Evolutionary conservation across 2,329 filamentous ascomycete species (phyloP).

Genomic region (Curvularia verruculosa): DNA sequence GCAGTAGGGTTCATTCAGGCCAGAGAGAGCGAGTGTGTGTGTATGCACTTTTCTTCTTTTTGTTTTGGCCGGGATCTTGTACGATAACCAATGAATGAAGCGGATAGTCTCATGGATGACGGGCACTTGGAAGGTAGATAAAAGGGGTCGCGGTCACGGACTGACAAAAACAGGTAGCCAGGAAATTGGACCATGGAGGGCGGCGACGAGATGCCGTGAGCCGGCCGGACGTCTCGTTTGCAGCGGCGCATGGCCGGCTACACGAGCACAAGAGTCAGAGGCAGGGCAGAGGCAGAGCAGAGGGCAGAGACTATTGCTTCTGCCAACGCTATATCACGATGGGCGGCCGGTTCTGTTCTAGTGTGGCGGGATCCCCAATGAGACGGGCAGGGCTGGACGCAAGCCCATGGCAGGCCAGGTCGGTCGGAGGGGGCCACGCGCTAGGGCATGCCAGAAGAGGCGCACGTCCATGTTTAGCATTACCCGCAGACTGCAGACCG

Average conservation of each 20-base stretch:
- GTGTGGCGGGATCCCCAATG: slow-evolving; percentile 2
- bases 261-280: background rate
- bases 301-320: background rate
- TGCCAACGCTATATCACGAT: slow-evolving; percentile 5
- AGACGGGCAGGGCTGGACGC: slow-evolving; percentile 10
- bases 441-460: slow-evolving; percentile 20
- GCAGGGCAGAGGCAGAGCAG: background rate
- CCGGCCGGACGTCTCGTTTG: too few species aligned
- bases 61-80: background rate
- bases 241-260: background rate
- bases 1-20: background rate
- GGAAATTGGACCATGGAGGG: background rate
- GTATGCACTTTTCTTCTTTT: background rate
- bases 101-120: background rate
- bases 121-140: background rate
- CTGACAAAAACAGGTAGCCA: background rate
- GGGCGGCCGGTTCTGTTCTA: background rate
- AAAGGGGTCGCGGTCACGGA: background rate
- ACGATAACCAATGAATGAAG: background rate
- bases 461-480: slow-evolving; percentile 24
- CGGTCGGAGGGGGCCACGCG: slow-evolving; percentile 12
- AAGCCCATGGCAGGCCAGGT: slow-evolving; percentile 1
- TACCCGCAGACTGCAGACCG: slow-evolving; percentile 18
- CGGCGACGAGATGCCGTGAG: background rate
- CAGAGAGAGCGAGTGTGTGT: too few species aligned